Percentiles rank a stretch among this genome's conserved stretches.
Evolutionary conservation across 345 rosid genomes (phyloP).

Genomic region (Salix purpurea): DNA sequence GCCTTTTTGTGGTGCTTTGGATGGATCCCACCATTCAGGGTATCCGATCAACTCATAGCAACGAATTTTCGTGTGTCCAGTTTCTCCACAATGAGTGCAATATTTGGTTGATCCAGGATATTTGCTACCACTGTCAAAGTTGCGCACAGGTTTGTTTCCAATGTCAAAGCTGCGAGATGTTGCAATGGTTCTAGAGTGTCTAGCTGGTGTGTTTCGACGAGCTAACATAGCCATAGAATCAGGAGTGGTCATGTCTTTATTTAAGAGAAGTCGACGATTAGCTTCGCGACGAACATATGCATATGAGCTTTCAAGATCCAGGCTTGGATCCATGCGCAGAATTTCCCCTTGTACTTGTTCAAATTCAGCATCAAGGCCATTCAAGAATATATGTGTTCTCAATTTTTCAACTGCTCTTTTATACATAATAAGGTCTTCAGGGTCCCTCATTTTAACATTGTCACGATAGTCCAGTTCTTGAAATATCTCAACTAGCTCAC

Average conservation of each 20-base stretch:
- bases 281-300: neutral
- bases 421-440: slow-evolving; percentile 5
- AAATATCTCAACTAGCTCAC: slow-evolving; percentile 16
- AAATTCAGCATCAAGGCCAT: too few species aligned
- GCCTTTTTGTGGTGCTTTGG: neutral
- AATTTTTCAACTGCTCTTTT: neutral
- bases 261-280: neutral
- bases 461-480: slow-evolving; percentile 2
- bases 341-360: too few species aligned
- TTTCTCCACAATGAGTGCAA: neutral
- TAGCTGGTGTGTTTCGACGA: neutral
- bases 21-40: neutral
- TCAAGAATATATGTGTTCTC: too few species aligned
- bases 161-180: neutral
- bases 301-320: neutral
- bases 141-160: neutral
- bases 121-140: too few species aligned
- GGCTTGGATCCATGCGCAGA: too few species aligned
- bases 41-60: neutral
- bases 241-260: neutral
- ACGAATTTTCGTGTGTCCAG: neutral
- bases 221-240: neutral
- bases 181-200: too few species aligned
- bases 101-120: neutral
- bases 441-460: slow-evolving; percentile 7